phyloP scores from a whole-genome alignment of 768 basidiomycete genomes.

The Holtermannia corniformis region DNA sequence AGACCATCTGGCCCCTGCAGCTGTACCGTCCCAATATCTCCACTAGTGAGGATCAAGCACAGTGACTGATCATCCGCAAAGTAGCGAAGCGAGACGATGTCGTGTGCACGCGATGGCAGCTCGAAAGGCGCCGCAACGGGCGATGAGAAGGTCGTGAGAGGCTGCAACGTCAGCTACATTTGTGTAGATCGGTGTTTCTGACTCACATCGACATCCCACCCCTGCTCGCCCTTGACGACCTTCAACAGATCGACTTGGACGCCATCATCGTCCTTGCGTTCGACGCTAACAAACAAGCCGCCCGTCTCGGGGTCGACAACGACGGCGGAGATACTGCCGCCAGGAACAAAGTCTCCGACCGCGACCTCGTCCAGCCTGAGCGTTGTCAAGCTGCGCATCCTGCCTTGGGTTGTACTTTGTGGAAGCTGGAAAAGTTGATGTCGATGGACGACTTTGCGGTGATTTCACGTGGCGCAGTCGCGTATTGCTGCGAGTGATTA shows the following conservation, averaged over 20 bases:
- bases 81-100: slow-evolving; percentile 59
- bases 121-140: slow-evolving; percentile 27
- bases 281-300: slow-evolving; percentile 52
- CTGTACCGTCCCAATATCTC: slow-evolving; percentile 68
- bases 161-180: slow-evolving; percentile 3
- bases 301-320: slow-evolving; percentile 32
- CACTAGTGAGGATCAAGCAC: slow-evolving; percentile 58
- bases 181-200: slow-evolving; percentile 23
- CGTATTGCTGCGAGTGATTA: no score
- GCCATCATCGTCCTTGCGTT: slow-evolving; percentile 45
- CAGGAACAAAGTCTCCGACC: neutral
- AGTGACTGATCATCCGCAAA: slow-evolving; percentile 63
- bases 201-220: slow-evolving; percentile 1
- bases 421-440: no score
- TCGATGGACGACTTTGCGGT: no score
- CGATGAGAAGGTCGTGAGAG: slow-evolving; percentile 25
- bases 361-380: neutral
- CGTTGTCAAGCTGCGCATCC: neutral
- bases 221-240: slow-evolving; percentile 24
- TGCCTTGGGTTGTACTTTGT: no score
- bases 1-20: slow-evolving; percentile 40
- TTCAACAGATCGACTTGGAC: slow-evolving; percentile 57
- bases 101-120: slow-evolving; percentile 12
- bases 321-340: slow-evolving; percentile 1
- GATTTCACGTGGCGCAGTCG: no score